Evolutionary conservation across 345 rosid genomes (phyloP).

Genomic region (Brassica juncea): DNA sequence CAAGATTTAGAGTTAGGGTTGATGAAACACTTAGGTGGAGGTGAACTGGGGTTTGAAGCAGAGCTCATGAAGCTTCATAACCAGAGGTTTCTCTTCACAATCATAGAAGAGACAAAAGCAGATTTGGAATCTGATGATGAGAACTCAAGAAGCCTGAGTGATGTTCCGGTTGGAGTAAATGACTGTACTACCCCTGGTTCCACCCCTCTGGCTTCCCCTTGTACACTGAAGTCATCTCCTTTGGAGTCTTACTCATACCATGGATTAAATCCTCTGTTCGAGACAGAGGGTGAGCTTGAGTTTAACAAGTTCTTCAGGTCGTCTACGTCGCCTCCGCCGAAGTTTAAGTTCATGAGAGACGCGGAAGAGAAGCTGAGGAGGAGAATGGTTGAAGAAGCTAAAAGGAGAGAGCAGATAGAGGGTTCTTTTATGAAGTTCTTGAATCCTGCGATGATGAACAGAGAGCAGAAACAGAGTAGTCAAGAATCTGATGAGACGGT

Average conservation of each 20-base stretch:
- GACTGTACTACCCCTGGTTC: constrained; percentile 52
- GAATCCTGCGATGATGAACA: constrained; percentile 47
- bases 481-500: constrained; percentile 37
- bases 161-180: constrained; percentile 37
- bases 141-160: constrained; percentile 74
- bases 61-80: constrained; percentile 96
- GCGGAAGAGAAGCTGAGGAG: constrained; percentile 82
- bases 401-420: constrained; percentile 42
- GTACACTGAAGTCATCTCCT: constrained; percentile 52
- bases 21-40: constrained; percentile 58
- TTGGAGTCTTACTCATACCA: constrained; percentile 50
- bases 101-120: constrained; percentile 90
- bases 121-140: constrained; percentile 95
- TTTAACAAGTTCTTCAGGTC: constrained; percentile 45
- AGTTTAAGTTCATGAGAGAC: constrained; percentile 88
- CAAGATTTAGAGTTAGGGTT: constrained; percentile 60
- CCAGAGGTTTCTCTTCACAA: constrained; percentile 93
- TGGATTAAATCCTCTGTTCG: constrained; percentile 88
- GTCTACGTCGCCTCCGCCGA: constrained; percentile 87
- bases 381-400: constrained; percentile 64
- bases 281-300: constrained; percentile 62
- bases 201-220: constrained; percentile 79
- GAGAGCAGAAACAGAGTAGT: constrained; percentile 41
- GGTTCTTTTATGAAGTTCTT: constrained; percentile 68
- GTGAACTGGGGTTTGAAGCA: constrained; percentile 58